Evolutionary conservation across 164 flowering plant genomes (phyloP), one percentile per base, ranked within the genome.

Genomic region (Umbilicus rupestris): DNA sequence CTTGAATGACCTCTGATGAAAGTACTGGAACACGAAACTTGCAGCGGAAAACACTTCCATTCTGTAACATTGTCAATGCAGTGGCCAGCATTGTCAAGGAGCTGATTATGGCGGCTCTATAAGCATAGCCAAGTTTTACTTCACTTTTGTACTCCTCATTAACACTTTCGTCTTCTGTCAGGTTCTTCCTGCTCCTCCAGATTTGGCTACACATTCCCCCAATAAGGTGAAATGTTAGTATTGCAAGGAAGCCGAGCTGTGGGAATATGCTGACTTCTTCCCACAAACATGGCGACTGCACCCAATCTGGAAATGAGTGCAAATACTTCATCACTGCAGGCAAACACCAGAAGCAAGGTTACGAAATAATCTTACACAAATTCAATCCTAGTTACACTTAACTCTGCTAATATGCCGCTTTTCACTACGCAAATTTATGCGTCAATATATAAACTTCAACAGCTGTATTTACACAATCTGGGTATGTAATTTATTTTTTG

Each of bases 231-330:
- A 79, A 33, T 14, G 83, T 14, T 39, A 76, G 30, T 69, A 75
- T 70, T n/a, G 75, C 87, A 22, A 83, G 72, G 73, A 87, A 81
- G 10, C 76, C 79, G 3, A 87, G 75, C 42, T 83, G 88, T 45
- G 82, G 44, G 58, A 77, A 66, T 63, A 83, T 75, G 81, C 75
- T 75, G 44, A 80, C 60, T 22, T 82, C 64, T 71, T 90, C 86
- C 84, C 81, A 73, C 68, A 79, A 71, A 70, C 96, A 90, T 19
- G 79, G 81, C n/a, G 80, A 80, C 19, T 15, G 35, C 33, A 28
- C 16, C 60, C 60, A 55, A 3, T 28, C 60, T 55, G 31, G 60
- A 26, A 55, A 28, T 28, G 33, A 55, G 35, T 55, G 33, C 14
- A 55, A 28, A 55, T 55, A 55, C 12, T 14, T 30, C 33, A 26